Percentiles rank a stretch among this genome's conserved stretches.
Evolutionary conservation across 163 green algal species (phyloP).

Genomic region (Smithsoniella earleae): DNA sequence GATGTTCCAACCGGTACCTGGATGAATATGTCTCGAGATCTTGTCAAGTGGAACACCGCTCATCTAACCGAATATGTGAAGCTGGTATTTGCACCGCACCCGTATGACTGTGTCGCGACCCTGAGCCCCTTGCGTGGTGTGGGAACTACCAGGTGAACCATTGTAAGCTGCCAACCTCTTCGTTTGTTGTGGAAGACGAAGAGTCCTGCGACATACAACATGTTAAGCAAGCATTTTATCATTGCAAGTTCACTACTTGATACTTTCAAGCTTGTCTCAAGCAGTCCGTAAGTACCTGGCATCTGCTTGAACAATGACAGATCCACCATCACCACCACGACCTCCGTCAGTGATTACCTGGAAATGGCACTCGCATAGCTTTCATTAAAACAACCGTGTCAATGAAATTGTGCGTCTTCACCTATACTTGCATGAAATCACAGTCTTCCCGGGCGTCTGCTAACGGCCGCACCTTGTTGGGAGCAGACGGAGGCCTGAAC

Average conservation of each 20-base stretch:
- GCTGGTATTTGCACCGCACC: not conserved
- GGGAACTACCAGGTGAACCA: not conserved
- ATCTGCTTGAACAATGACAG: slow-evolving; percentile 23
- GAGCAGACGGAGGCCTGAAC: not conserved
- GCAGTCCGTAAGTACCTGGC: not conserved
- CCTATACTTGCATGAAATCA: not conserved
- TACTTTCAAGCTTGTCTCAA: not conserved
- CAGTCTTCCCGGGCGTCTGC: not conserved
- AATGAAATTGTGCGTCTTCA: not conserved
- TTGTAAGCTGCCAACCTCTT: not conserved
- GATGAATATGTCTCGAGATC: not conserved
- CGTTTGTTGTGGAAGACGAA: not conserved
- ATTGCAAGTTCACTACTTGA: not conserved
- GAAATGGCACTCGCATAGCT: not conserved
- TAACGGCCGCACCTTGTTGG: not conserved
- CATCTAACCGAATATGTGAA: not conserved
- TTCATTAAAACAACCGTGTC: no score
- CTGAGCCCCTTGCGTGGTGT: slow-evolving; percentile 5
- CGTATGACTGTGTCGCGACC: not conserved
- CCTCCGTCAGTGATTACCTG: slow-evolving; percentile 2
- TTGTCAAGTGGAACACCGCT: not conserved
- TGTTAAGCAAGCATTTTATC: not conserved
- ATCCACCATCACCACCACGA: not conserved
- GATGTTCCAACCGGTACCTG: slow-evolving; percentile 17
- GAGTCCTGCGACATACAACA: not conserved